Evolutionary conservation across 2,329 filamentous ascomycete species (phyloP).

Genomic region (Pseudopithomyces maydicus): DNA sequence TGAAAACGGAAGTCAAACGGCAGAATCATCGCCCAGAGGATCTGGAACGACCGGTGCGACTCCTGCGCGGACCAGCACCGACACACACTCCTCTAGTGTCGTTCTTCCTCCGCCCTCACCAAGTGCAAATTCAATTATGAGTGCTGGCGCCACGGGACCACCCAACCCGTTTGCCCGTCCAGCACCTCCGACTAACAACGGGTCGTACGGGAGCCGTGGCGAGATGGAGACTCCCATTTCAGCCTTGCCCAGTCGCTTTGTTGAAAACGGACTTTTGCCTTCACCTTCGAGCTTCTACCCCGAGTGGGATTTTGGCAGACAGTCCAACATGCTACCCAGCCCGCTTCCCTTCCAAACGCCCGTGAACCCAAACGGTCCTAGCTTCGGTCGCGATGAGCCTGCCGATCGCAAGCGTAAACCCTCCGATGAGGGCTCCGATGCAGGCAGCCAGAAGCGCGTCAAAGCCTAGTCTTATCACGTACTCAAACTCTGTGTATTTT

Average conservation of each 20-base stretch:
- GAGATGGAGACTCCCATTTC: constrained; percentile 83
- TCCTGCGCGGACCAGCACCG: constrained; percentile 58
- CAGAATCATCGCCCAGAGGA: constrained; percentile 68
- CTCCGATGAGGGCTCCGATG: constrained; percentile 45
- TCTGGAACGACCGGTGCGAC: constrained; percentile 65
- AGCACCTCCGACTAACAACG: constrained; percentile 69
- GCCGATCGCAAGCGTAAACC: constrained; percentile 48
- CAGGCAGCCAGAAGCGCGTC: constrained; percentile 41
- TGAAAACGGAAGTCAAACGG: constrained; percentile 75
- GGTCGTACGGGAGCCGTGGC: constrained; percentile 44
- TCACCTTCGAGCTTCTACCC: constrained; percentile 92
- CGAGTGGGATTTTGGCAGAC: constrained; percentile 81
- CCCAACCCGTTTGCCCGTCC: constrained; percentile 95
- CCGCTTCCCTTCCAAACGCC: constrained; percentile 93
- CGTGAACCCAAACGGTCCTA: constrained; percentile 49
- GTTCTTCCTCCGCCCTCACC: constrained; percentile 93
- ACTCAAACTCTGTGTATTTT: not conserved
- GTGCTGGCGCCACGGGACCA: constrained; percentile 88
- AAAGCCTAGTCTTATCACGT: constrained; percentile 34
- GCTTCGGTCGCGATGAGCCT: constrained; percentile 51
- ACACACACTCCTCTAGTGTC: constrained; percentile 68
- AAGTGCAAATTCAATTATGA: constrained; percentile 81
- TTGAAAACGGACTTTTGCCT: constrained; percentile 84
- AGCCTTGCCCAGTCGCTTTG: constrained; percentile 87
- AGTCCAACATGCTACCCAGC: constrained; percentile 87